Evolutionary conservation across 768 basidiomycete species (phyloP).

Genomic region (Leccinellum albellum): DNA sequence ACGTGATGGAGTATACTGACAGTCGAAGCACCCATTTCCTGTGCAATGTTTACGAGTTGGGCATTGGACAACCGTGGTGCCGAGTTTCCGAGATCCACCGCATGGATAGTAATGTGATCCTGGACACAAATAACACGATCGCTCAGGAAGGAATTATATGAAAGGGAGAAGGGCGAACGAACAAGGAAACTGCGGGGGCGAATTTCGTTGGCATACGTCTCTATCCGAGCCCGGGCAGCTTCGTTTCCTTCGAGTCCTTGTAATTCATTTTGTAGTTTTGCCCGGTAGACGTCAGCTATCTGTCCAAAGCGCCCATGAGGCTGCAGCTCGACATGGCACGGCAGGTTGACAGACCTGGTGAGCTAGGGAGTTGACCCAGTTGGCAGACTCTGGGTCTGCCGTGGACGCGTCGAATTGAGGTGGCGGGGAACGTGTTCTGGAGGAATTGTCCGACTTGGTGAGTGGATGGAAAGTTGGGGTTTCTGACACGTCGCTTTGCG

Average conservation of each 20-base stretch:
- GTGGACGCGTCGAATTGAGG: slow-evolving; percentile 2
- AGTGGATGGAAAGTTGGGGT: slow-evolving; percentile 58
- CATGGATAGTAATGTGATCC: slow-evolving; percentile 86
- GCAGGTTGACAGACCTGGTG: slow-evolving; percentile 57
- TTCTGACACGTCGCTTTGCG: slow-evolving; percentile 54
- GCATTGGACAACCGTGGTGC: slow-evolving; percentile 79
- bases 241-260: slow-evolving; percentile 78
- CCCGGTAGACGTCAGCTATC: slow-evolving; percentile 71
- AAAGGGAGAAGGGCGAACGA: slow-evolving; percentile 20
- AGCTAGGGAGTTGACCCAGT: slow-evolving; percentile 88
- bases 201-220: slow-evolving; percentile 75
- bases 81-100: slow-evolving; percentile 75
- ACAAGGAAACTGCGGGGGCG: slow-evolving; percentile 70
- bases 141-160: not conserved
- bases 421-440: slow-evolving; percentile 34
- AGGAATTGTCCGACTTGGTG: slow-evolving; percentile 44
- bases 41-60: slow-evolving; percentile 34
- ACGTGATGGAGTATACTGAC: slow-evolving; percentile 24
- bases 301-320: slow-evolving; percentile 24
- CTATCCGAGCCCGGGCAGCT: slow-evolving; percentile 72
- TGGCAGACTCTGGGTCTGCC: slow-evolving; percentile 62
- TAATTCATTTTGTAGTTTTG: slow-evolving; percentile 69
- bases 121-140: slow-evolving; percentile 28
- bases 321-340: not conserved
- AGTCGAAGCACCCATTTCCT: slow-evolving; percentile 18